phyloP scores from a whole-genome alignment of 345 rosid species.

The Balakata baccata region DNA sequence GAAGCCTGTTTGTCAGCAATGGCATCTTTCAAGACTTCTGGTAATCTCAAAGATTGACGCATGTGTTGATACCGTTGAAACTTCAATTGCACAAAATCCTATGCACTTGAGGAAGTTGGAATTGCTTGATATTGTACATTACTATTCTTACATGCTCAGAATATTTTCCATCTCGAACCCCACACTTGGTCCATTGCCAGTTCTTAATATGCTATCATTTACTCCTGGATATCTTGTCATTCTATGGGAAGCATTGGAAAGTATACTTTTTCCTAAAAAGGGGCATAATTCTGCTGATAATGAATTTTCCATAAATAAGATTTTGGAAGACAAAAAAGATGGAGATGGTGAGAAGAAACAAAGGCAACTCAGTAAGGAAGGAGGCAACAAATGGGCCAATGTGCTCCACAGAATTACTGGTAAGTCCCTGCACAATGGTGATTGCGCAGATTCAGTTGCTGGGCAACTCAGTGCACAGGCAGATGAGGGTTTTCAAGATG shows the following conservation, averaged over 20 bases:
- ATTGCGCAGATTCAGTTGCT: conserved; percentile 28
- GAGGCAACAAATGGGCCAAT: conserved; percentile 63
- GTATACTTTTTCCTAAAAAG: conserved; percentile 42
- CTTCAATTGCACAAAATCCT: conserved; percentile 21
- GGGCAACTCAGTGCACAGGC: conserved; percentile 38
- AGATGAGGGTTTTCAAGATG: conserved; percentile 44
- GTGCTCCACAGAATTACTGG: conserved; percentile 72
- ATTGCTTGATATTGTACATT: conserved; percentile 63
- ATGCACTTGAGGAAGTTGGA: conserved; percentile 43
- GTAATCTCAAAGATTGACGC: conserved; percentile 44
- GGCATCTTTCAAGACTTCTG: conserved; percentile 81
- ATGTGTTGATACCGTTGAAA: conserved; percentile 27
- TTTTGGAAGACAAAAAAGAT: conserved; percentile 38
- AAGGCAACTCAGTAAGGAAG: conserved; percentile 53
- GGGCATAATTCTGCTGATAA: conserved; percentile 19
- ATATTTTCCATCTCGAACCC: conserved; percentile 64
- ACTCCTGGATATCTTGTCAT: conserved; percentile 69
- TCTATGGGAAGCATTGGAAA: conserved; percentile 67
- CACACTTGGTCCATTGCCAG: conserved; percentile 60
- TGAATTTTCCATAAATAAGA: conserved; percentile 24
- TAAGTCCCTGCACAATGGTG: conserved; percentile 53
- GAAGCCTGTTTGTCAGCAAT: conserved; percentile 78
- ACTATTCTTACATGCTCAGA: conserved; percentile 80
- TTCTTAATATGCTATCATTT: conserved; percentile 88
- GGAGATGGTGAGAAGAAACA: conserved; percentile 38